Base-by-base conservation (phyloP, 306 rosid species). In the Clitoria ternatea region DNA sequence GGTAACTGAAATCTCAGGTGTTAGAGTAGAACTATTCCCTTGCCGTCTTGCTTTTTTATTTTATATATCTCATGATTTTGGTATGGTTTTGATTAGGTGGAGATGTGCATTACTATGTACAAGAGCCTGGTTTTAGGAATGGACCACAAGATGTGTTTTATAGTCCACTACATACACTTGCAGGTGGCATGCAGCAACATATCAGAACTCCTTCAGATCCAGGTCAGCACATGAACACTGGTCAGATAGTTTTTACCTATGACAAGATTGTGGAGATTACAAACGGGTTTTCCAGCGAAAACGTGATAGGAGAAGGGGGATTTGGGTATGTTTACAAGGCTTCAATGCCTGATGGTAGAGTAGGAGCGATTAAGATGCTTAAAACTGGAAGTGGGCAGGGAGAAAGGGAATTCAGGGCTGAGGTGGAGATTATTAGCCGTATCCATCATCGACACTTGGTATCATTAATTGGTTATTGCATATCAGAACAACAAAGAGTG, bases 301-400 rank as follows among this genome's bases (percentile, higher is more conserved):
- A 89, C 43, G 80, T 91, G 29, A 79, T 94, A 1, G 97, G 99
- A 5, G 95, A 91, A 65, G 99, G 99, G 3, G 99, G 97, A 39
- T 94, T 94, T 57, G 99, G 99, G 40, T 66, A 79, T 53, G 99
- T 94, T 7, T 89, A 83, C 88, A 83, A 83, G 84, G 97, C 96
- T 64, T 75, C 78, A 44, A 73, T 94, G 70, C 79, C 84, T 0
- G 96, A 84, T 5, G 97, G 97, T 33, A 91, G 70, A 67, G 48
- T 43, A 4, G 99, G 93, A 47, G 99, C 99, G 0, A 81, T 94
- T 47, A 94, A 94, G 87, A 69, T 84, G 70, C 87, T 94, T 37
- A 94, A 89, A 80, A 91, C 90, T 9, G 96, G 99, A 35, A 86
- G 99, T 47, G 97, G 96, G 3, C 99, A 94, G 47, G 99, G 99